These are phyloP conservation scores for Heritiera fomes DNA, from an alignment of 345 rosid genomes.

Conservation along the genomic window DNA sequence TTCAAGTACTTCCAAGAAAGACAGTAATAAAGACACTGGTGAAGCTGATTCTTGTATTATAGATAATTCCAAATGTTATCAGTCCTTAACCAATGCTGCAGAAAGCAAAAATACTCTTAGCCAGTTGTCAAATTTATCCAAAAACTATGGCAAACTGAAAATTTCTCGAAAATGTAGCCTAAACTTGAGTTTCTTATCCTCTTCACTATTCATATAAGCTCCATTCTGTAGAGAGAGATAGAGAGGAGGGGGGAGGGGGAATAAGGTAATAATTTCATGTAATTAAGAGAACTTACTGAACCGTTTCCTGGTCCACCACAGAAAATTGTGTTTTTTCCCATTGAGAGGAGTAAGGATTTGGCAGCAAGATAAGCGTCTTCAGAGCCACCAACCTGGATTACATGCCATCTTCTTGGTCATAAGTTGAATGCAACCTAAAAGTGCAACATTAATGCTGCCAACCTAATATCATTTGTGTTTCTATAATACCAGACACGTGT, in stretches of 20 bases:
- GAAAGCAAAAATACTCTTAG: background rate
- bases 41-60: no score
- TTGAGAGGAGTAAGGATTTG: slow-evolving; percentile 63
- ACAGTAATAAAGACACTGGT: background rate
- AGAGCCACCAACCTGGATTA: slow-evolving; percentile 85
- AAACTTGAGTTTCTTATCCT: background rate
- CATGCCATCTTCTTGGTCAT: slow-evolving; percentile 21
- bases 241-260: background rate
- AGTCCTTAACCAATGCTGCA: background rate
- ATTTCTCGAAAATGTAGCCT: background rate
- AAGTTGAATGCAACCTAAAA: slow-evolving; percentile 1
- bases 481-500: no score
- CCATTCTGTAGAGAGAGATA: background rate
- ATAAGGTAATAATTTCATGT: background rate
- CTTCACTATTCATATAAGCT: background rate
- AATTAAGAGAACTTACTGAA: slow-evolving; percentile 58
- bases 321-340: slow-evolving; percentile 77
- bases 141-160: background rate
- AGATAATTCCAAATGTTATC: background rate
- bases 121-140: slow-evolving; percentile 1
- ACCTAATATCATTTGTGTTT: no score
- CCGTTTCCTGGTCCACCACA: slow-evolving; percentile 98
- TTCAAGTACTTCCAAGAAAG: background rate
- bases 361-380: slow-evolving; percentile 73
- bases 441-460: background rate